Percentiles rank a stretch among this genome's conserved stretches.
Conservation (phyloP, 2,329 filamentous ascomycete genomes). For the Microsporum ferrugineum region DNA sequence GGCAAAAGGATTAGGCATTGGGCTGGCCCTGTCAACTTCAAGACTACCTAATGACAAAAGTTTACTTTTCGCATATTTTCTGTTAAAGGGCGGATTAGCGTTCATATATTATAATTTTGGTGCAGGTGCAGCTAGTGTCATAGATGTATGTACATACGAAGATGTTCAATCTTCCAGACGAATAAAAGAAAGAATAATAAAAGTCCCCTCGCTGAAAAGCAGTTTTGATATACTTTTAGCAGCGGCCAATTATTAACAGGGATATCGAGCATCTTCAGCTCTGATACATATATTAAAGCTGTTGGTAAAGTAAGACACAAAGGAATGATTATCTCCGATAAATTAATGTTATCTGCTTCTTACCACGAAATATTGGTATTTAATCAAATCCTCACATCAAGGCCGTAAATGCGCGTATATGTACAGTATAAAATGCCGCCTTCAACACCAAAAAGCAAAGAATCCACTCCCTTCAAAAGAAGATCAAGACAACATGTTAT, state of each 20-base stretch:
- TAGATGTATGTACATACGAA: too few species aligned
- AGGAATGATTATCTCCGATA: too few species aligned
- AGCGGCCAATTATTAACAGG: neutral
- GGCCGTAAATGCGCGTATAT: too few species aligned
- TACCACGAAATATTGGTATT: too few species aligned
- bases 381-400: neutral
- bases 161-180: too few species aligned
- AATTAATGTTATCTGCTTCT: too few species aligned
- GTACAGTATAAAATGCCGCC: too few species aligned
- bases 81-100: neutral
- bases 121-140: too few species aligned
- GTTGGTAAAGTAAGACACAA: too few species aligned
- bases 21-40: conserved; percentile 28
- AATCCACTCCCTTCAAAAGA: too few species aligned
- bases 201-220: neutral
- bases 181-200: too few species aligned
- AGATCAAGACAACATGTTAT: neutral
- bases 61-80: neutral
- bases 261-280: neutral
- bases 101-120: neutral
- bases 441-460: too few species aligned
- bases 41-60: conserved; percentile 14
- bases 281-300: neutral
- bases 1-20: conserved; percentile 30
- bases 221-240: neutral